Conservation (phyloP, 2,329 filamentous ascomycete species). For the Boeremia exigua region DNA sequence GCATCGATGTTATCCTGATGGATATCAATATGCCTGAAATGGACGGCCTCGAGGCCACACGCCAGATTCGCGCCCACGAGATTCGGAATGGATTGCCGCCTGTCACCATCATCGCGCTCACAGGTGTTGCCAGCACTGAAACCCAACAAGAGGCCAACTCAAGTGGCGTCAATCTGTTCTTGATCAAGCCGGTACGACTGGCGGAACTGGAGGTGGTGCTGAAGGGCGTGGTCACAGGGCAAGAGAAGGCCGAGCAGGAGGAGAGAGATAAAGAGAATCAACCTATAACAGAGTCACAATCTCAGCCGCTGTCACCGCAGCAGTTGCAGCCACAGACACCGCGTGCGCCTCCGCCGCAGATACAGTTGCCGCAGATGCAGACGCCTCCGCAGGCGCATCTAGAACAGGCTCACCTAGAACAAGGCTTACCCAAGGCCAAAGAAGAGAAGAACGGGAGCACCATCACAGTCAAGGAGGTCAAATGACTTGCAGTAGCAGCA, state of each 20-base stretch:
- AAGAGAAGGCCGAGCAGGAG: constrained; percentile 32
- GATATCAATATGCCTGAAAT: constrained; percentile 49
- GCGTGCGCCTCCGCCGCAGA: constrained; percentile 1
- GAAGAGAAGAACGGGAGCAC: not conserved
- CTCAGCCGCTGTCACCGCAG: not conserved
- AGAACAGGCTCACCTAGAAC: not conserved
- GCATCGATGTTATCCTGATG: constrained; percentile 44
- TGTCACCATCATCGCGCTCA: constrained; percentile 60
- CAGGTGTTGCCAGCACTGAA: constrained; percentile 58
- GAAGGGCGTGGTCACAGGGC: constrained; percentile 41
- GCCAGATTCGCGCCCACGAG: constrained; percentile 55
- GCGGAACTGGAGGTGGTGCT: constrained; percentile 52
- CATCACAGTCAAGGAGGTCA: constrained; percentile 3
- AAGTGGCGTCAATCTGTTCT: constrained; percentile 61
- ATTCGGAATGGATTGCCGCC: constrained; percentile 49
- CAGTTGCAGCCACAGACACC: not conserved
- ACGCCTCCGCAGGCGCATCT: not conserved
- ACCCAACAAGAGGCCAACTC: constrained; percentile 59
- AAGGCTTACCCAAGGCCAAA: not conserved
- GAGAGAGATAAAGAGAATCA: constrained; percentile 13
- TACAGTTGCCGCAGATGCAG: not conserved
- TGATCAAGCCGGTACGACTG: constrained; percentile 60
- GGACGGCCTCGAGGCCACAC: constrained; percentile 50
- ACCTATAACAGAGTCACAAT: not conserved
- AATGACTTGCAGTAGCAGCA: constrained; percentile 11